Percentiles rank a stretch among this genome's conserved stretches.
Conservation (phyloP, 1,139 yeast species). For the Taphrina sp. region DNA sequence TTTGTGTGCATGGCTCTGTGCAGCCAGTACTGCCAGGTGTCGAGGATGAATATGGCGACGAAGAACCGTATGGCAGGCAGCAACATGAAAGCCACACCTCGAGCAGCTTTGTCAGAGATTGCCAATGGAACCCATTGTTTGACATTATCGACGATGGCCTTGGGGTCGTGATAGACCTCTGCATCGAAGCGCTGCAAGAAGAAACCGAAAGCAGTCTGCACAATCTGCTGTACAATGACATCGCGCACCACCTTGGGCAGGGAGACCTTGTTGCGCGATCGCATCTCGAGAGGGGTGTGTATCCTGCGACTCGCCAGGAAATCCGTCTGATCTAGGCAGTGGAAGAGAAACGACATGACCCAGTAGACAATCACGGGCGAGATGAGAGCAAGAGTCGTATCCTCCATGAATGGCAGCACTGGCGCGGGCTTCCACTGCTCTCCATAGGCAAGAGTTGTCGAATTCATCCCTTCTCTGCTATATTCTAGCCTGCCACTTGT, state of each 20-base stretch:
- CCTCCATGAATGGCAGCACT: conserved; percentile 57
- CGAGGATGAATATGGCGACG: conserved; percentile 71
- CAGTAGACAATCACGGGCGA: conserved; percentile 83
- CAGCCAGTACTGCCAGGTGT: conserved; percentile 90
- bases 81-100: conserved; percentile 46
- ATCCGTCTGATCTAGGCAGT: conserved; percentile 55
- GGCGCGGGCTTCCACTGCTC: conserved; percentile 41
- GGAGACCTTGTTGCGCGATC: conserved; percentile 70
- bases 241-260: conserved; percentile 69
- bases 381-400: conserved; percentile 67
- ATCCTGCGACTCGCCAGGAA: conserved; percentile 75
- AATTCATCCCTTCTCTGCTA: neutral
- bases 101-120: conserved; percentile 34
- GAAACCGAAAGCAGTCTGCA: conserved; percentile 73
- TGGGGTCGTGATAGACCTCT: conserved; percentile 46
- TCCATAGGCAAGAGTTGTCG: conserved; percentile 6
- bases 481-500: too few relatives aligned
- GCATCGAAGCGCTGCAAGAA: conserved; percentile 59
- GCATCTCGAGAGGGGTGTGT: conserved; percentile 86
- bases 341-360: conserved; percentile 71
- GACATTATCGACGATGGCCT: conserved; percentile 66
- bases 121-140: conserved; percentile 44
- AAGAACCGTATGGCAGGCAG: conserved; percentile 60
- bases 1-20: conserved; percentile 87
- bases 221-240: conserved; percentile 75